A percentile compares a stretch with the other conserved stretches of the same genome.
Evolutionary conservation across 2,329 filamentous ascomycete species (phyloP).

Genomic region (Cercospora sesami): DNA sequence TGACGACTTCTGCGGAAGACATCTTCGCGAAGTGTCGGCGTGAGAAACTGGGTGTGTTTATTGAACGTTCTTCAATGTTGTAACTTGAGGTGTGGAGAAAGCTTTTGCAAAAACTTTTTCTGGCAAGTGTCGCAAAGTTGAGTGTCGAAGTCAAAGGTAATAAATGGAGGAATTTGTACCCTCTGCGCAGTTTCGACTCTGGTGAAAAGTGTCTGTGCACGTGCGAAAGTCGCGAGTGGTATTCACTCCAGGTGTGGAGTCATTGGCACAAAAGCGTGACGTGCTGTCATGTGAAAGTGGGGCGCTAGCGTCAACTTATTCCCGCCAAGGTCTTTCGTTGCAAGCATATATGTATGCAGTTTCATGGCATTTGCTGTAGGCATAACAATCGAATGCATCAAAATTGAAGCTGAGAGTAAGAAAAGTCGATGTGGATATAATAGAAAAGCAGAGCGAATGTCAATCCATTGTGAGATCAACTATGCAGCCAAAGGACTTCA

Average conservation of each 20-base stretch:
- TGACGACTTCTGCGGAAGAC: constrained; percentile 11
- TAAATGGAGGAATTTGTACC: neutral
- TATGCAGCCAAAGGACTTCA: neutral
- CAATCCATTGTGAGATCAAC: neutral
- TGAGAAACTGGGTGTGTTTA: neutral
- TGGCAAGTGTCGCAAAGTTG: neutral
- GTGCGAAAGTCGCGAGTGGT: neutral
- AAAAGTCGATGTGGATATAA: neutral
- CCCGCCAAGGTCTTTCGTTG: neutral
- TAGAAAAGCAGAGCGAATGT: neutral
- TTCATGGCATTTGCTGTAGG: neutral
- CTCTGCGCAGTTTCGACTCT: neutral
- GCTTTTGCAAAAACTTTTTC: constrained; percentile 5
- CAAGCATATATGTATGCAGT: neutral
- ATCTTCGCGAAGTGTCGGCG: neutral
- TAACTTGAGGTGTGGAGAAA: neutral
- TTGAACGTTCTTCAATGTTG: neutral
- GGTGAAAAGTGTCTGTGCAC: neutral
- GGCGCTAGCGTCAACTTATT: neutral
- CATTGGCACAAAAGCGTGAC: neutral
- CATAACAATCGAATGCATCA: too few species aligned
- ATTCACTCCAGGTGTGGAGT: constrained; percentile 1
- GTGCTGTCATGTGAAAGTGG: constrained; percentile 10
- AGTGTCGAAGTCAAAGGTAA: neutral
- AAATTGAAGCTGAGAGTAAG: neutral